Percentiles rank a stretch among this genome's conserved stretches.
Evolutionary conservation across 768 basidiomycete species (phyloP).

Genomic region (Galerina marginata): DNA sequence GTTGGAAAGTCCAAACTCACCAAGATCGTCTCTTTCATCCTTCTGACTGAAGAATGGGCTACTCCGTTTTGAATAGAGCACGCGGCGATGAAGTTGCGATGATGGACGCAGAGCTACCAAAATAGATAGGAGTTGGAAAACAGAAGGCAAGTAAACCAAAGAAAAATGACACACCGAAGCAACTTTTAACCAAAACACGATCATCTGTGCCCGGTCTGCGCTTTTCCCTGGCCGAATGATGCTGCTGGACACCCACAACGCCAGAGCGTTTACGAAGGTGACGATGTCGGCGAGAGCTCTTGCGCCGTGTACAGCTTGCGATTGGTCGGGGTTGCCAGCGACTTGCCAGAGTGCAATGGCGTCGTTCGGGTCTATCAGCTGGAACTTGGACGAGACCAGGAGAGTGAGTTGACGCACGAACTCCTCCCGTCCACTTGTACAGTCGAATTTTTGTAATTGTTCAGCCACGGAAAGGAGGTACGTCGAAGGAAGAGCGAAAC

Average conservation of each 20-base stretch:
- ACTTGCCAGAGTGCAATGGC: slow-evolving; percentile 45
- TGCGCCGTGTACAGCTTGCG: too few relatives aligned
- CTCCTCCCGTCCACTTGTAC: slow-evolving; percentile 41
- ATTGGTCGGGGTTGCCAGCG: slow-evolving; percentile 27
- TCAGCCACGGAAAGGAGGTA: neutral
- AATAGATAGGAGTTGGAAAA: neutral
- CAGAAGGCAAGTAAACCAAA: neutral
- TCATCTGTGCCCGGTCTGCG: slow-evolving; percentile 30
- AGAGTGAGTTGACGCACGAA: slow-evolving; percentile 53
- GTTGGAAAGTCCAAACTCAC: too few relatives aligned
- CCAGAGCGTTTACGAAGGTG: slow-evolving; percentile 40
- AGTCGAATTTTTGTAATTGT: neutral
- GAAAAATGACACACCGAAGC: slow-evolving; percentile 39
- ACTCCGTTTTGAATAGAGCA: slow-evolving; percentile 47
- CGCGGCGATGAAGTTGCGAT: slow-evolving; percentile 52
- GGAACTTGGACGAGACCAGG: slow-evolving; percentile 41
- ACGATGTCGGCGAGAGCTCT: slow-evolving; percentile 23
- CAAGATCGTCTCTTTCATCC: slow-evolving; percentile 38
- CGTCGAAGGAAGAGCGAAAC: too few relatives aligned
- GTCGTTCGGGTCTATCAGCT: slow-evolving; percentile 47
- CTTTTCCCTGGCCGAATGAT: slow-evolving; percentile 28
- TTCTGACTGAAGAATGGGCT: slow-evolving; percentile 41
- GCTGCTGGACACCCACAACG: slow-evolving; percentile 45
- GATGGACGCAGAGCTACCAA: slow-evolving; percentile 45
- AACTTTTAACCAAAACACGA: slow-evolving; percentile 52